Evolutionary conservation across 1,139 yeast species (phyloP).

Genomic region (Wickerhamomyces sp.): DNA sequence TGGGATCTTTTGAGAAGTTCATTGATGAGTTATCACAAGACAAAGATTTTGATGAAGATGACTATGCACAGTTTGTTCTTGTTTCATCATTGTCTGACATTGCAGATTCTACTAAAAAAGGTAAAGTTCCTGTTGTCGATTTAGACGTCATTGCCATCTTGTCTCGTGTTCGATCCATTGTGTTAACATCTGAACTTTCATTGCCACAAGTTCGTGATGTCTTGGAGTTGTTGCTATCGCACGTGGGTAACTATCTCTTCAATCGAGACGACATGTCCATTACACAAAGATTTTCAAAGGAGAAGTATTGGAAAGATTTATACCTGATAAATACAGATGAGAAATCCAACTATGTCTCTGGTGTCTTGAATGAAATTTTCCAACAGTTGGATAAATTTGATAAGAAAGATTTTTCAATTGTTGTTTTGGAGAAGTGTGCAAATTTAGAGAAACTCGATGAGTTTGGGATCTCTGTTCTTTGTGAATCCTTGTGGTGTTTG

Average conservation of each 20-base stretch:
- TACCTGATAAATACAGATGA: conserved; percentile 10
- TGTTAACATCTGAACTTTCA: conserved; percentile 21
- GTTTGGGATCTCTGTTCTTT: conserved; percentile 8
- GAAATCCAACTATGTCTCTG: conserved; percentile 28
- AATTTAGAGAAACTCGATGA: neutral
- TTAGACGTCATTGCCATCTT: conserved; percentile 45
- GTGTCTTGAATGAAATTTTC: conserved; percentile 36
- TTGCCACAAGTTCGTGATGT: conserved; percentile 18
- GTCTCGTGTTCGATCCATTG: conserved; percentile 31
- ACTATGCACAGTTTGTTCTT: conserved; percentile 24
- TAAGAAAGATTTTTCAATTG: conserved; percentile 7
- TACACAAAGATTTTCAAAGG: conserved; percentile 16
- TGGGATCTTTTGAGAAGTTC: conserved; percentile 10
- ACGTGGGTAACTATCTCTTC: conserved; percentile 39
- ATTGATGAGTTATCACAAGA: conserved; percentile 9
- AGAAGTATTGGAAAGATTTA: conserved; percentile 28
- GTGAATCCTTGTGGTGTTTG: conserved; percentile 19
- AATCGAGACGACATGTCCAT: conserved; percentile 23
- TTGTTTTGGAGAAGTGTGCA: conserved; percentile 3
- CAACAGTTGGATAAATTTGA: conserved; percentile 26
- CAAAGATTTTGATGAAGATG: conserved; percentile 13
- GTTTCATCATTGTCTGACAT: conserved; percentile 21
- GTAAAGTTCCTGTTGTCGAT: conserved; percentile 38
- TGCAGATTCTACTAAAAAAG: conserved; percentile 22
- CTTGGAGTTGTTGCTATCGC: conserved; percentile 27